Base-by-base conservation (phyloP, 2,329 filamentous ascomycete genomes). In the Tolypocladium pustulatum region DNA sequence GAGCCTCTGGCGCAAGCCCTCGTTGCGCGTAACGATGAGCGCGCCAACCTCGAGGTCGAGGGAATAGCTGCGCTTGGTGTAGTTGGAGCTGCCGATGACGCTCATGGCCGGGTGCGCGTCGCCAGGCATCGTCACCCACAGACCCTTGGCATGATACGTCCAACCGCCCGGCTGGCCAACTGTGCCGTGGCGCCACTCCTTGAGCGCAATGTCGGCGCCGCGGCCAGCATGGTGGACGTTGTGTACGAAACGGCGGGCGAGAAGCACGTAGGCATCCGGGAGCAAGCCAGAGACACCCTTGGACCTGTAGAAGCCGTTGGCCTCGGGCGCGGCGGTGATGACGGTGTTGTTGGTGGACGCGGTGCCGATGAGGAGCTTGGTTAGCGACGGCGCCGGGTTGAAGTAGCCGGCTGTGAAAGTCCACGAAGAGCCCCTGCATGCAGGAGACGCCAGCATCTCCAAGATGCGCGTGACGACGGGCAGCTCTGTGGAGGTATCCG, bases 331-430 rank as follows among this genome's bases (percentile, higher is more conserved):
- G 2, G 94, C 94, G 0, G 94, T 97, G 58, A 99, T 87, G 27
- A 99, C 89, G 0, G 88, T 92, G 61, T 91, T 94, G 49, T 79
- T 80, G 1, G 75, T 73, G 0, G 87, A 88, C 1, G 85, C 82
- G 0, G 90, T 91, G 8, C 81, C 78, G 37, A 99, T 84, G 0
- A 99, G 79, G 0, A 96, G 82, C 43, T 86, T 83, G 2, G 90
- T 92, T 25, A 97, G 83, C 4, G 87, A 85, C 0, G 91, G 88
- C 8, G 91, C 91, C 58, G 96, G 96, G 76, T 99, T 99, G 77
- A 99, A 99, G 76, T 99, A 99, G 57, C 94, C 94, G 0, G 94
- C 94, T 0, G 94, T 97, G 72, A 99, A 97, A 0, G 91, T 94
- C 94, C 94, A 99, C 17, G 85, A 87, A 0, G 89, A 89, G 38